A percentile compares a stretch with the other conserved stretches of the same genome.
These are phyloP conservation scores for Melaleuca quinquenervia DNA, from an alignment of 345 rosid species.

Conservation along the genomic window DNA sequence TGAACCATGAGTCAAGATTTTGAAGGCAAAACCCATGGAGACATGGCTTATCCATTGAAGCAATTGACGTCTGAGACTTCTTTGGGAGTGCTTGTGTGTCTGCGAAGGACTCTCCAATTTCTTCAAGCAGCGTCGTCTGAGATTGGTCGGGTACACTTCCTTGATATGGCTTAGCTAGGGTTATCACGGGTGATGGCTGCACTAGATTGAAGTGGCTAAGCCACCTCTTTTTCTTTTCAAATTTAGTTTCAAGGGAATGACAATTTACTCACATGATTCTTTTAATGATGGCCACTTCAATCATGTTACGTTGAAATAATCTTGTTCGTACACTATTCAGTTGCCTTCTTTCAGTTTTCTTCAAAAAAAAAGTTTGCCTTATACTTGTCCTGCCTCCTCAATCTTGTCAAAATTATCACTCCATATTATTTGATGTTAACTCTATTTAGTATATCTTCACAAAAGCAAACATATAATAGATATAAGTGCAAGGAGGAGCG, in stretches of 20 bases:
- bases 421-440: neutral
- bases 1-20: neutral
- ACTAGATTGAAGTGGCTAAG: neutral
- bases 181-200: neutral
- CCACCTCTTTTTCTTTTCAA: neutral
- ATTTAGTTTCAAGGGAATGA: neutral
- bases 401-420: neutral
- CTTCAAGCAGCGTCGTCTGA: neutral
- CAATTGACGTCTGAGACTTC: neutral
- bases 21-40: neutral
- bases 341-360: neutral
- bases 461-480: too few relatives aligned
- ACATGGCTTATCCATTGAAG: neutral
- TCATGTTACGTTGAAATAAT: neutral
- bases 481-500: neutral
- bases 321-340: neutral
- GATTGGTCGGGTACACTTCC: fast-evolving
- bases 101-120: neutral
- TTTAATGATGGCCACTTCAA: neutral
- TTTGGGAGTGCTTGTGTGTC: neutral
- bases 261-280: neutral
- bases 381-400: neutral
- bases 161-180: neutral
- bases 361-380: too few relatives aligned
- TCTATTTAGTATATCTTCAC: too few relatives aligned